phyloP scores from a whole-genome alignment of 2,329 filamentous ascomycete species.

The Torrubiellomyces zombiae region DNA sequence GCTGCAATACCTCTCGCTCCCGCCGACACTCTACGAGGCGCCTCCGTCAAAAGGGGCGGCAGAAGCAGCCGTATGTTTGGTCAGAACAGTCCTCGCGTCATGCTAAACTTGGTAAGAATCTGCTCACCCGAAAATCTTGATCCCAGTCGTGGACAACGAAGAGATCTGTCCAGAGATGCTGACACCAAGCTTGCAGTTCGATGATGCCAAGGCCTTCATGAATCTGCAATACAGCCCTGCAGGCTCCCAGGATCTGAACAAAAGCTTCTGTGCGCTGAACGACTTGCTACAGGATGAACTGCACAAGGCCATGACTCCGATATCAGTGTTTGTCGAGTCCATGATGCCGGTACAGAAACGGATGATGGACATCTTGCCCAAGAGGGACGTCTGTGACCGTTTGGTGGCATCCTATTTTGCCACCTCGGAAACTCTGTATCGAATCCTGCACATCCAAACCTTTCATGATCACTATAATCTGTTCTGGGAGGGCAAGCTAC shows the following conservation, averaged over 20 bases:
- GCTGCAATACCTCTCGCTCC: constrained; percentile 18
- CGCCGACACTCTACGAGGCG: constrained; percentile 28
- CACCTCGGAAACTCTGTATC: constrained; percentile 34
- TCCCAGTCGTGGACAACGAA: too few relatives aligned
- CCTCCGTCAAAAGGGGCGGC: constrained; percentile 31
- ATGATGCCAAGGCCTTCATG: constrained; percentile 35
- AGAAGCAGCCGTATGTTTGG: constrained; percentile 34
- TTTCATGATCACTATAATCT: constrained; percentile 32
- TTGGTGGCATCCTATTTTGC: constrained; percentile 31
- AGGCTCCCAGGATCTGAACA: constrained; percentile 25
- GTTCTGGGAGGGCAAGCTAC: constrained; percentile 32
- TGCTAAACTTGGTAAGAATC: constrained; percentile 33
- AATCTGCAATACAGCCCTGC: constrained; percentile 21
- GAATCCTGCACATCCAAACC: constrained; percentile 33
- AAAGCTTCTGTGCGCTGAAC: constrained; percentile 29
- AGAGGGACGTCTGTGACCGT: constrained; percentile 31
- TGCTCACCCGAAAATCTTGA: too few relatives aligned
- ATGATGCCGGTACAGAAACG: constrained; percentile 39
- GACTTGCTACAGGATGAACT: constrained; percentile 30
- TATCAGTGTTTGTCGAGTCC: constrained; percentile 40
- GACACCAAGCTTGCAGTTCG: constrained; percentile 25
- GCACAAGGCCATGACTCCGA: constrained; percentile 28
- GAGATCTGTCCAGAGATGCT: neutral
- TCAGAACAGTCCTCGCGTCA: constrained; percentile 33
- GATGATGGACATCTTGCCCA: constrained; percentile 39